Evolutionary conservation across 106 monocot species (phyloP).

Genomic region (Phalaenopsis equestris): DNA sequence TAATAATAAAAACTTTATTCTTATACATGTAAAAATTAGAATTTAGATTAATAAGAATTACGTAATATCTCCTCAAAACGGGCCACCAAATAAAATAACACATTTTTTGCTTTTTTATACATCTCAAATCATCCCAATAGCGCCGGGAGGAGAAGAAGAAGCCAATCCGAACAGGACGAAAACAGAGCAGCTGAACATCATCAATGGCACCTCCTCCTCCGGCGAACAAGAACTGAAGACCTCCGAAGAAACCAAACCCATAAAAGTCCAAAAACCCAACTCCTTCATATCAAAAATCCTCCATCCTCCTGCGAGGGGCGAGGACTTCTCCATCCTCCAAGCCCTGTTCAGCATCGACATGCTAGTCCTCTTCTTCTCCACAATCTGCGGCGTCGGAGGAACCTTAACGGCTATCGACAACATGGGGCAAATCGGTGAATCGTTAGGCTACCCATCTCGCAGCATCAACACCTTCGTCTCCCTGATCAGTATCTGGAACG

Average conservation of each 20-base stretch:
- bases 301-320: constrained; percentile 31
- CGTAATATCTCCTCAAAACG: no score
- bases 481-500: constrained; percentile 82
- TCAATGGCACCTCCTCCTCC: background rate
- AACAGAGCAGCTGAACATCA: background rate
- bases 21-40: no score
- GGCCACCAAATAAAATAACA: no score
- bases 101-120: no score
- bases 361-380: constrained; percentile 53
- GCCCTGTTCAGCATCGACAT: constrained; percentile 64
- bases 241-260: background rate
- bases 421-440: constrained; percentile 88
- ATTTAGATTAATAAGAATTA: no score
- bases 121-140: no score
- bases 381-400: constrained; percentile 68
- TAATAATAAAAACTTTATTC: no score
- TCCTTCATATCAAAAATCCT: background rate
- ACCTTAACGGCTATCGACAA: constrained; percentile 87
- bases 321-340: constrained; percentile 55
- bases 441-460: constrained; percentile 48
- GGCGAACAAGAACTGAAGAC: background rate
- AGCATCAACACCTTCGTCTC: constrained; percentile 68
- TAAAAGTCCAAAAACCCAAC: background rate
- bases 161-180: background rate
- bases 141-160: constrained; percentile 10